Percentiles rank a stretch among this genome's conserved stretches.
phyloP scores from a whole-genome alignment of 2,329 filamentous ascomycete genomes.

The Penicillium hordei region DNA sequence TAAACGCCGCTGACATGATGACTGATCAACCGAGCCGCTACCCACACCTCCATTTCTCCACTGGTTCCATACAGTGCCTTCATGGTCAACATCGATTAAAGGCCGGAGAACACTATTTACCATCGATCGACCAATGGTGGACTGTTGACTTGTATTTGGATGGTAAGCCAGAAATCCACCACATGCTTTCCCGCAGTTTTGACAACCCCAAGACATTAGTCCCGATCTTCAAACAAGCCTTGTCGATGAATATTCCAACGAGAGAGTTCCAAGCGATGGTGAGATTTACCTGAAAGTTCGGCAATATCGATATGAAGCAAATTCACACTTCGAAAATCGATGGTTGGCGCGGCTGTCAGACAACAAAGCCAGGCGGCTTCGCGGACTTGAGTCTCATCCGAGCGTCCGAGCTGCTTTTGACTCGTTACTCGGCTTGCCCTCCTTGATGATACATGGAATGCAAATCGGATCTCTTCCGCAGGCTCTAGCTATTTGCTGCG shows the following conservation, averaged over 20 bases:
- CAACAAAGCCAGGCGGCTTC: constrained; percentile 20
- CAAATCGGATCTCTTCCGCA: constrained; percentile 2
- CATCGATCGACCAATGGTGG: constrained; percentile 28
- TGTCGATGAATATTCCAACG: constrained; percentile 23
- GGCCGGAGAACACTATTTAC: constrained; percentile 6
- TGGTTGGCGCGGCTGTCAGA: constrained; percentile 15
- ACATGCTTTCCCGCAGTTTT: too few species aligned
- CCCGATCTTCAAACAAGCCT: constrained; percentile 6
- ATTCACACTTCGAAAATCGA: constrained; percentile 18
- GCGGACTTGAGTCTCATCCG: constrained; percentile 12
- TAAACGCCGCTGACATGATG: constrained; percentile 6
- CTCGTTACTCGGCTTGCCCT: constrained; percentile 4
- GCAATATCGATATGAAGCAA: constrained; percentile 23
- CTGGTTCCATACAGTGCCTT: constrained; percentile 26
- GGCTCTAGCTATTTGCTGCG: constrained; percentile 4
- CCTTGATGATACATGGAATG: constrained; percentile 5
- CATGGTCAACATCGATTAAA: constrained; percentile 27
- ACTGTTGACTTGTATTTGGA: constrained; percentile 32
- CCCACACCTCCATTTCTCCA: constrained; percentile 22
- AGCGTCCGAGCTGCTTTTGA: constrained; percentile 14
- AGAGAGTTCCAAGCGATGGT: constrained; percentile 20
- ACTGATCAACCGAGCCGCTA: constrained; percentile 11
- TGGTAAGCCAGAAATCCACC: constrained; percentile 15
- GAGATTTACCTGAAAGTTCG: constrained; percentile 26
- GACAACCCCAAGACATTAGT: constrained; percentile 15